Conservation (phyloP, 2,329 filamentous ascomycete genomes). For the Penicillium sp. region DNA sequence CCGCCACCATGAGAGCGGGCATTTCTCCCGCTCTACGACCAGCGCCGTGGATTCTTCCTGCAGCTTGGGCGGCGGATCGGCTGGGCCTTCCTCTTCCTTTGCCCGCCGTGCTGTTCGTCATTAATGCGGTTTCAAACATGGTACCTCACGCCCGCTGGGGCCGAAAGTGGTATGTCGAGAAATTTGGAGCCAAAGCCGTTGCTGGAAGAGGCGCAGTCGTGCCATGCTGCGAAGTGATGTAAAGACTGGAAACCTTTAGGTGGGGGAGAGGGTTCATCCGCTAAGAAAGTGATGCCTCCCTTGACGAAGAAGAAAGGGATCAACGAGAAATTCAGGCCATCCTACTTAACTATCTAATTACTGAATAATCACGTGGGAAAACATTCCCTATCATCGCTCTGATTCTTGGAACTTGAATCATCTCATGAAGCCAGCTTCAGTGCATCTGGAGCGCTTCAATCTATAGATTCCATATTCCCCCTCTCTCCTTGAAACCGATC, state of each 20-base stretch:
- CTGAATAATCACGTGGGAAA: too few species aligned
- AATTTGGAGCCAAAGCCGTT: constrained; percentile 79
- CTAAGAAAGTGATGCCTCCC: too few species aligned
- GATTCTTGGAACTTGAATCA: too few species aligned
- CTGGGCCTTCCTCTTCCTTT: constrained; percentile 49
- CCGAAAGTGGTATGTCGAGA: constrained; percentile 77
- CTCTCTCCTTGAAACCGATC: too few species aligned
- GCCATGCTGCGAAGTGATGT: constrained; percentile 46
- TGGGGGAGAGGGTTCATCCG: too few species aligned
- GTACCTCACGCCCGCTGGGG: constrained; percentile 76
- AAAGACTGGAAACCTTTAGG: neutral
- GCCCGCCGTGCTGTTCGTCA: constrained; percentile 72
- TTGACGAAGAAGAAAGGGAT: too few species aligned
- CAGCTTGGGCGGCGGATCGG: constrained; percentile 23
- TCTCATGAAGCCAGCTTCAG: too few species aligned
- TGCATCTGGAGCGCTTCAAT: too few species aligned
- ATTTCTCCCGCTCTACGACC: constrained; percentile 24
- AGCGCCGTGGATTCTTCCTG: constrained; percentile 34
- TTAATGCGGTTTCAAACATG: constrained; percentile 90
- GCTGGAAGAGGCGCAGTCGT: constrained; percentile 68
- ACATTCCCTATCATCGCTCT: too few species aligned
- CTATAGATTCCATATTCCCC: too few species aligned
- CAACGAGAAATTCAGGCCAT: too few species aligned
- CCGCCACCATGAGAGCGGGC: neutral
- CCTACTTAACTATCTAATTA: too few species aligned